These are phyloP conservation scores for Taiwanofungus camphoratus DNA, from an alignment of 1,284 basidiomycete species.

Conservation along the genomic window DNA sequence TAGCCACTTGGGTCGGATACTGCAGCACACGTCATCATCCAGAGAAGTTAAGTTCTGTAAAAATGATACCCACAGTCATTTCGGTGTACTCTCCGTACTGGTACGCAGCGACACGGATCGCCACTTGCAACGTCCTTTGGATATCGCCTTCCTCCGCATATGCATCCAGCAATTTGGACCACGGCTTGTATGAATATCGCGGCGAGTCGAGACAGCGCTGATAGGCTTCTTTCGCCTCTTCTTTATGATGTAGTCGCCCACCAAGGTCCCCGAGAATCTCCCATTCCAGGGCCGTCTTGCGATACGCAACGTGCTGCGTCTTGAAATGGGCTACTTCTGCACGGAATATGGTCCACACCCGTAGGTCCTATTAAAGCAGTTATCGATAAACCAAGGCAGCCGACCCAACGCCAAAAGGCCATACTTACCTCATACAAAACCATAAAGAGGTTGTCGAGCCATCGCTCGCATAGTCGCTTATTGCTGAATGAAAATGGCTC, in stretches of 20 bases:
- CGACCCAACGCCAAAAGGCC: neutral
- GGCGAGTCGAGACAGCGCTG: slow-evolving; percentile 88
- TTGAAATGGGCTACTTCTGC: slow-evolving; percentile 99
- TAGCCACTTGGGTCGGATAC: slow-evolving; percentile 90
- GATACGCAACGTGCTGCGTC: slow-evolving; percentile 93
- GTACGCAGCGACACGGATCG: slow-evolving; percentile 90
- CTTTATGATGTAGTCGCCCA: slow-evolving; percentile 88
- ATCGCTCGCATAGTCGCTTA: slow-evolving; percentile 94
- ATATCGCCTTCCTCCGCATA: slow-evolving; percentile 94
- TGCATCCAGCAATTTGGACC: slow-evolving; percentile 88
- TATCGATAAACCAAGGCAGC: neutral
- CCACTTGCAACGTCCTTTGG: slow-evolving; percentile 84
- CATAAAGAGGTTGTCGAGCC: slow-evolving; percentile 99
- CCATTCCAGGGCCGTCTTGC: slow-evolving; percentile 97
- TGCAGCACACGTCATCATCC: slow-evolving; percentile 24
- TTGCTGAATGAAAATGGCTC: slow-evolving; percentile 90
- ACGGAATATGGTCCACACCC: slow-evolving; percentile 99
- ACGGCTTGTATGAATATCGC: slow-evolving; percentile 87
- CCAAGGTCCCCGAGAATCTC: slow-evolving; percentile 97
- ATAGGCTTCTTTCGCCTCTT: slow-evolving; percentile 97
- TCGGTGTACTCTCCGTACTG: slow-evolving; percentile 83
- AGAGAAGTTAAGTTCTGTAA: neutral
- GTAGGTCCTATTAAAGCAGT: slow-evolving; percentile 64
- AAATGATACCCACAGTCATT: slow-evolving; percentile 57
- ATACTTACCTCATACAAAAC: slow-evolving; percentile 85